phyloP scores from a whole-genome alignment of 768 basidiomycete genomes.

The Phylloporus rhodoxanthus region DNA sequence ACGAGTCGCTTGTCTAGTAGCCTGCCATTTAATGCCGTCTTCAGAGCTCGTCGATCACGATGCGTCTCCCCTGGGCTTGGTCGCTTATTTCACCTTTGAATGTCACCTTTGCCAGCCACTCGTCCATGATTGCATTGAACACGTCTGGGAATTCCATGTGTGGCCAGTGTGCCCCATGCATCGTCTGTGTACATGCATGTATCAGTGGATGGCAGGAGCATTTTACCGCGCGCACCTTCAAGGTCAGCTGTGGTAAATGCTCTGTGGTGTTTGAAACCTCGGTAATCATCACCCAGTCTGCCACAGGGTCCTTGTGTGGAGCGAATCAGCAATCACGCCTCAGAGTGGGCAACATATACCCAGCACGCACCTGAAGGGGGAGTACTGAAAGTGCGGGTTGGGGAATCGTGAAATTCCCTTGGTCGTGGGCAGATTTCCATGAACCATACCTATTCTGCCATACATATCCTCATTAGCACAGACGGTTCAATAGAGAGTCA shows the following conservation, averaged over 20 bases:
- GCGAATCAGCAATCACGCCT: too few relatives aligned
- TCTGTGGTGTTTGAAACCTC: conserved; percentile 21
- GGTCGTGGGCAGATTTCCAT: conserved; percentile 34
- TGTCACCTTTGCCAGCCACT: conserved; percentile 41
- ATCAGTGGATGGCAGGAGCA: conserved; percentile 20
- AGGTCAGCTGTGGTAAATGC: conserved; percentile 33
- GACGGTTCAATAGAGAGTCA: background rate
- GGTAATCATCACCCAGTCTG: conserved; percentile 36
- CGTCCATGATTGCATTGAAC: conserved; percentile 46
- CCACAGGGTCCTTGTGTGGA: conserved; percentile 37
- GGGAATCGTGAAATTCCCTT: conserved; percentile 40
- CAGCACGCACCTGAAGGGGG: conserved; percentile 32
- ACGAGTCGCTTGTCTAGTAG: background rate
- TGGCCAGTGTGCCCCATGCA: conserved; percentile 60
- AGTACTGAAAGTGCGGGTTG: conserved; percentile 39
- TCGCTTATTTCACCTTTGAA: background rate
- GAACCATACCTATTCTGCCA: conserved; percentile 35
- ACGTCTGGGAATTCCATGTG: conserved; percentile 54
- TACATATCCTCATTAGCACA: conserved; percentile 1
- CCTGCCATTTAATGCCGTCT: background rate
- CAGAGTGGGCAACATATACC: background rate
- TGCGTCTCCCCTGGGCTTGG: background rate
- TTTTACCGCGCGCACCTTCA: conserved; percentile 33
- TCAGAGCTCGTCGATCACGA: conserved; percentile 17
- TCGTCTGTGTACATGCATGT: conserved; percentile 32